phyloP scores from a whole-genome alignment of 2,329 filamentous ascomycete species.

The Colletotrichum plurivorum region DNA sequence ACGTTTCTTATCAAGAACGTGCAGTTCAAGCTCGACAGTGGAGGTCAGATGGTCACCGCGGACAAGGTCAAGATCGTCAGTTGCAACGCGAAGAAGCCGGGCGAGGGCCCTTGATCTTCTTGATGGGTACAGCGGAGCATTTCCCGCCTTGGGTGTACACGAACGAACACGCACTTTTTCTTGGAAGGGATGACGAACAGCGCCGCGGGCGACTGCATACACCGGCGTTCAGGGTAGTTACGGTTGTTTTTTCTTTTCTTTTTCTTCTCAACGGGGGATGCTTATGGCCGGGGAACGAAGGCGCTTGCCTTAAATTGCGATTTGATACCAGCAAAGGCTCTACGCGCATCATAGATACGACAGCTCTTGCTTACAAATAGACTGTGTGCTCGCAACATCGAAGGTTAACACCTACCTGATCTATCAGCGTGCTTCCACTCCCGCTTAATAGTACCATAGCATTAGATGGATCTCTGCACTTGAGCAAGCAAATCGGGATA shows the following conservation, averaged over 20 bases:
- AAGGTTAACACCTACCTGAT: neutral
- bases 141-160: slow-evolving; percentile 13
- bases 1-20: slow-evolving; percentile 99
- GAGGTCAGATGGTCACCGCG: slow-evolving; percentile 78
- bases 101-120: slow-evolving; percentile 51
- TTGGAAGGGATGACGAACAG: slow-evolving; percentile 9
- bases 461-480: too few species aligned
- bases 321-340: slow-evolving; percentile 38
- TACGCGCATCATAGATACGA: slow-evolving; percentile 20
- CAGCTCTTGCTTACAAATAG: slow-evolving; percentile 24
- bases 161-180: slow-evolving; percentile 20
- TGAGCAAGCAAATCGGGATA: too few species aligned
- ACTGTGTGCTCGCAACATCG: slow-evolving; percentile 5
- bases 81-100: slow-evolving; percentile 87
- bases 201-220: slow-evolving; percentile 35
- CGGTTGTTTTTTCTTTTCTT: slow-evolving; percentile 8
- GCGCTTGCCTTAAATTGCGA: slow-evolving; percentile 35
- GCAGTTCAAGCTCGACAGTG: slow-evolving; percentile 96
- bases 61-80: slow-evolving; percentile 99
- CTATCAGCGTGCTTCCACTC: too few species aligned
- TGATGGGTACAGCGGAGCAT: neutral
- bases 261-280: slow-evolving; percentile 9
- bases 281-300: slow-evolving; percentile 22
- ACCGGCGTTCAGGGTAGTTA: slow-evolving; percentile 33
- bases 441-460: too few species aligned